A percentile compares a stretch with the other conserved stretches of the same genome.
Evolutionary conservation across 768 basidiomycete genomes (phyloP).

Genomic region (Tulasnella calospora): DNA sequence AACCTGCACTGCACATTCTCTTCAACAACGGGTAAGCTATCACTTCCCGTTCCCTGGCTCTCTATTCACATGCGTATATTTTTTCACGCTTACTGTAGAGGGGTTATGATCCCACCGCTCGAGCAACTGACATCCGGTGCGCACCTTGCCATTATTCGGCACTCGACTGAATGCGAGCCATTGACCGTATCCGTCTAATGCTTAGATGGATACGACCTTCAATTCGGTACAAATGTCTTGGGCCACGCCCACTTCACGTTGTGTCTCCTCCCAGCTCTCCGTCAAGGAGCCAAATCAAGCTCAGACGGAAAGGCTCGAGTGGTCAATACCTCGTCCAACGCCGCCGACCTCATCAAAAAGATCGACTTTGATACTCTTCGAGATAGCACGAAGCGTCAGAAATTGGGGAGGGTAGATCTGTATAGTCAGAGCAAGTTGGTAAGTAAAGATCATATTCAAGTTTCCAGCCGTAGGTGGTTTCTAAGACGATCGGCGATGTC

Average conservation of each 20-base stretch:
- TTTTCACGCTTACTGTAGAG: slow-evolving; percentile 35
- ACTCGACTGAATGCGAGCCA: not conserved
- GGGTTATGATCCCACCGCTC: slow-evolving; percentile 45
- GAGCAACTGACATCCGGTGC: slow-evolving; percentile 37
- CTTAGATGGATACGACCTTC: slow-evolving; percentile 49
- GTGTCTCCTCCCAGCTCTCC: slow-evolving; percentile 48
- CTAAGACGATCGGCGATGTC: no score
- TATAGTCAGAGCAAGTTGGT: slow-evolving; percentile 22
- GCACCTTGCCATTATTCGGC: not conserved
- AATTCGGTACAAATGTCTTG: slow-evolving; percentile 47
- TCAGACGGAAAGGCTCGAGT: slow-evolving; percentile 46
- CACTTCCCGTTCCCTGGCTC: not conserved
- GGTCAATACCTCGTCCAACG: slow-evolving; percentile 46
- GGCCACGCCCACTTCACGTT: slow-evolving; percentile 60
- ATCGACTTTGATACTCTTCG: slow-evolving; percentile 32
- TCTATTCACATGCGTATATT: not conserved
- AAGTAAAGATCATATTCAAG: slow-evolving; percentile 19
- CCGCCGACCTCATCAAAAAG: slow-evolving; percentile 31
- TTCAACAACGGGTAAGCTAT: slow-evolving; percentile 50
- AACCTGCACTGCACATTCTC: slow-evolving; percentile 45
- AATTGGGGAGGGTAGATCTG: not conserved
- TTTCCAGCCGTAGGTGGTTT: not conserved
- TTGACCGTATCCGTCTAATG: not conserved
- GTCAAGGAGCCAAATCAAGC: slow-evolving; percentile 39
- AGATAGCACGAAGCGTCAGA: slow-evolving; percentile 12